Conservation (phyloP, 2,329 filamentous ascomycete genomes). For the Grosmannia penicillata region DNA sequence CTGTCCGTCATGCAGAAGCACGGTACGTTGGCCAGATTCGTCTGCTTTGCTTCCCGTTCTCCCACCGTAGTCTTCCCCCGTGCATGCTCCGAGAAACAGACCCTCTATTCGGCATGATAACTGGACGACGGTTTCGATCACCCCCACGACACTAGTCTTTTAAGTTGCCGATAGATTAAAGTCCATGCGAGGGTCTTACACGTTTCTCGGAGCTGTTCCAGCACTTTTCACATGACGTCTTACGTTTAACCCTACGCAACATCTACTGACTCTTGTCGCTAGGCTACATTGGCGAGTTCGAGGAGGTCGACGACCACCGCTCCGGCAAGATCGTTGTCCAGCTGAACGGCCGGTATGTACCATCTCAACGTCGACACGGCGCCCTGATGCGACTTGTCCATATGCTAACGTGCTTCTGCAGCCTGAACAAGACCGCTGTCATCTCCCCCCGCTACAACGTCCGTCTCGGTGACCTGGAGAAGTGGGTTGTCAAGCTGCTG, state of each 20-base stretch:
- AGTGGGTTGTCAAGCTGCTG: conserved; percentile 98
- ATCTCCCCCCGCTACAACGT: conserved; percentile 99
- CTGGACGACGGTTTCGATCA: conserved; percentile 86
- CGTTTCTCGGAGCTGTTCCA: conserved; percentile 53
- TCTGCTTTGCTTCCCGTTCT: not conserved
- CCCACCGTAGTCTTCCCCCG: not conserved
- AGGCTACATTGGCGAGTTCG: conserved; percentile 99
- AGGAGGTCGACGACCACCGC: conserved; percentile 98
- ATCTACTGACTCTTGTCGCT: conserved; percentile 27
- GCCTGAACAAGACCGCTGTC: conserved; percentile 96
- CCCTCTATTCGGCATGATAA: conserved; percentile 86
- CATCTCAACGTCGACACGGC: conserved; percentile 5
- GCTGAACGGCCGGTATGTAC: conserved; percentile 67
- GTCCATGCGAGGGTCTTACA: conserved; percentile 79
- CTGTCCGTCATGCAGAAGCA: conserved; percentile 98
- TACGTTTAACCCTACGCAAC: conserved; percentile 92
- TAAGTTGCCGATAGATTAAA: conserved; percentile 98
- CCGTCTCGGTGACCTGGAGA: conserved; percentile 93
- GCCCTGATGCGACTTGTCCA: not conserved
- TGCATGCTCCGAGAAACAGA: not conserved
- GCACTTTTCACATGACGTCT: conserved; percentile 50
- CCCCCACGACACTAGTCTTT: conserved; percentile 92
- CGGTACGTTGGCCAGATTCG: conserved; percentile 53
- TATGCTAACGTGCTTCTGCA: conserved; percentile 4
- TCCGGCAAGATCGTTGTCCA: conserved; percentile 99